These are phyloP conservation scores for Fusarium pseudonygamai DNA, from an alignment of 2,329 filamentous ascomycete genomes.

Conservation along the genomic window DNA sequence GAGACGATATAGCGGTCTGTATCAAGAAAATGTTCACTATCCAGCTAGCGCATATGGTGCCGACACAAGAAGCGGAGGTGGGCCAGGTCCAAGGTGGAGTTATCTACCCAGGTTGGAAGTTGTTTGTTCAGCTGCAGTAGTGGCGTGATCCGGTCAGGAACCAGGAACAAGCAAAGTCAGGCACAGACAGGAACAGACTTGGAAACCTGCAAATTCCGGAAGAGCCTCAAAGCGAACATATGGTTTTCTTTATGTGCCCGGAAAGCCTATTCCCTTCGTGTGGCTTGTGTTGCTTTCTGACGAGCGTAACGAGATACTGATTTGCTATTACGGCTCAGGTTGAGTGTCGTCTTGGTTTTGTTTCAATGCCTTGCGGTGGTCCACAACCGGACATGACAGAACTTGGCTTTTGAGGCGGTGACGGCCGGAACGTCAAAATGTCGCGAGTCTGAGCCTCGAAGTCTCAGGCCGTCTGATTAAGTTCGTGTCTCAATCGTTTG, in stretches of 20 bases:
- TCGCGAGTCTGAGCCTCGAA: constrained; percentile 11
- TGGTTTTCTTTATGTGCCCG: neutral
- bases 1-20: constrained; percentile 24
- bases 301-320: neutral
- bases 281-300: neutral
- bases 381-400: neutral
- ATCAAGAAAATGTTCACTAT: constrained; percentile 8
- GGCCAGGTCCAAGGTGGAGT: constrained; percentile 30
- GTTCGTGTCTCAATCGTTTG: neutral
- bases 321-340: neutral
- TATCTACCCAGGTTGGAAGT: neutral
- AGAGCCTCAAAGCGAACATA: constrained; percentile 10
- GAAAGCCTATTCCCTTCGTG: neutral
- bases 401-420: constrained; percentile 21
- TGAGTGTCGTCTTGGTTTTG: constrained; percentile 2
- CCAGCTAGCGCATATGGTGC: neutral
- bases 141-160: constrained; percentile 35
- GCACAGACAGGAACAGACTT: constrained; percentile 19
- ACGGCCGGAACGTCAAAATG: neutral
- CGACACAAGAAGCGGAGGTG: constrained; percentile 1
- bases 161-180: constrained; percentile 34
- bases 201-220: constrained; percentile 5
- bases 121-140: constrained; percentile 21
- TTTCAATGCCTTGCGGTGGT: constrained; percentile 8
- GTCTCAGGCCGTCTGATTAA: constrained; percentile 6